Conservation (phyloP, 2,329 filamentous ascomycete species). For the Monosporascus cannonballus region DNA sequence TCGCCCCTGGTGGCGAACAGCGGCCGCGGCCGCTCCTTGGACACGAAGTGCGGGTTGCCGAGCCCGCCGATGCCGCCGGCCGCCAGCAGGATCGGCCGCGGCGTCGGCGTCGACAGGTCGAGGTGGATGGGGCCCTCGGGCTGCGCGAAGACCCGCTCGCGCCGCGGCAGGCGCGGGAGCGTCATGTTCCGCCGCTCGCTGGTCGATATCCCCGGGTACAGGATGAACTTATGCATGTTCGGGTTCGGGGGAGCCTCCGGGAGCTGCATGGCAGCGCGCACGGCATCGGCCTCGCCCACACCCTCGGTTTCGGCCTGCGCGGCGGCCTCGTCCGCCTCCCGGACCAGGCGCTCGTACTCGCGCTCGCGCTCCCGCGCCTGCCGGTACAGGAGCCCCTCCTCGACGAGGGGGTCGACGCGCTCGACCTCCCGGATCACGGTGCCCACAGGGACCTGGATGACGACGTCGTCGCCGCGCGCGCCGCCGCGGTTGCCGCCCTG, state of each 20-base stretch:
- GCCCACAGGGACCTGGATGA: conserved; percentile 87
- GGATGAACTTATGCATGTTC: conserved; percentile 68
- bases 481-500: conserved; percentile 70
- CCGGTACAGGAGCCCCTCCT: conserved; percentile 41
- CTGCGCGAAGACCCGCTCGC: conserved; percentile 55
- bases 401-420: conserved; percentile 68
- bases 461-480: conserved; percentile 75
- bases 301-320: conserved; percentile 35
- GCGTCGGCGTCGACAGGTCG: conserved; percentile 70
- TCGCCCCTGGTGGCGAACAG: conserved; percentile 88
- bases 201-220: conserved; percentile 73
- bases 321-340: conserved; percentile 29
- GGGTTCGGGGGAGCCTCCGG: conserved; percentile 30
- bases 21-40: conserved; percentile 66
- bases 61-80: conserved; percentile 84
- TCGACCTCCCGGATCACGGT: conserved; percentile 82
- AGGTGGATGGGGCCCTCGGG: conserved; percentile 67
- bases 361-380: conserved; percentile 36
- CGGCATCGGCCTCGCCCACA: conserved; percentile 14
- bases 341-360: conserved; percentile 20
- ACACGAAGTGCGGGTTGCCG: conserved; percentile 89
- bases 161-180: conserved; percentile 45
- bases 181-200: conserved; percentile 55
- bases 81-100: conserved; percentile 76
- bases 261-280: conserved; percentile 23